Conservation (phyloP, 2,329 filamentous ascomycete genomes). For the Arthrobotrys conoides region DNA sequence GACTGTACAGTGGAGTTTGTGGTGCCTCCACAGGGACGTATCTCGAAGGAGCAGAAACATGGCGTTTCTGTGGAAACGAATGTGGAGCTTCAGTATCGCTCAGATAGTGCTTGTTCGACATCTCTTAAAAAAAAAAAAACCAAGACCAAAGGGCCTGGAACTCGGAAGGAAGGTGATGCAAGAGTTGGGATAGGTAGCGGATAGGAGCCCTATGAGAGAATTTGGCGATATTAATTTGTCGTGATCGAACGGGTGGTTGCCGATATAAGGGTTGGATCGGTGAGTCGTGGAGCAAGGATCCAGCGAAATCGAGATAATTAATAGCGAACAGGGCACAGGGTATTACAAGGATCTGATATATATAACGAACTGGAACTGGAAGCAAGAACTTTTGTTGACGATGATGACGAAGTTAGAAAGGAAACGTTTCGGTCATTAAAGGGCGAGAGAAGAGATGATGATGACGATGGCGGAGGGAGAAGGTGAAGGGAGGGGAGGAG, state of each 20-base stretch:
- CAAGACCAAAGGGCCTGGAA: slow-evolving; percentile 7
- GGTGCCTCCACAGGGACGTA: slow-evolving; percentile 51
- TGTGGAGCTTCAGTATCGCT: slow-evolving; percentile 37
- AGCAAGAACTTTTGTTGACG: slow-evolving; percentile 52
- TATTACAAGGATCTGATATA: slow-evolving; percentile 7
- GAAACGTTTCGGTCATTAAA: slow-evolving; percentile 60
- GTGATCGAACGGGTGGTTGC: slow-evolving; percentile 45
- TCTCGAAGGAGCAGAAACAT: slow-evolving; percentile 59
- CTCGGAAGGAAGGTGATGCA: background rate
- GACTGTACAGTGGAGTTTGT: slow-evolving; percentile 55
- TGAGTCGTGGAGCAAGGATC: slow-evolving; percentile 46
- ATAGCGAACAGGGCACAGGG: slow-evolving; percentile 20
- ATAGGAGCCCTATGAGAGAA: background rate
- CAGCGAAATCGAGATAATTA: slow-evolving; percentile 45
- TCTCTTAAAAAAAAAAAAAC: slow-evolving; percentile 43
- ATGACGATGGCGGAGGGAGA: background rate
- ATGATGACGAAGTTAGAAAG: slow-evolving; percentile 23
- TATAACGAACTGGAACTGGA: slow-evolving; percentile 20
- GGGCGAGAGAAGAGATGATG: slow-evolving; percentile 1
- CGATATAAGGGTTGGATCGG: slow-evolving; percentile 36
- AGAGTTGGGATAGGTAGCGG: background rate
- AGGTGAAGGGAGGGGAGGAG: background rate
- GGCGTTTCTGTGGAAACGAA: slow-evolving; percentile 56
- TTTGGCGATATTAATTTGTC: slow-evolving; percentile 18
- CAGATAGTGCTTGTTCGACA: slow-evolving; percentile 60